These are phyloP conservation scores for Hygrophoropsis aurantiaca DNA, from an alignment of 768 basidiomycete genomes.

Conservation along the genomic window DNA sequence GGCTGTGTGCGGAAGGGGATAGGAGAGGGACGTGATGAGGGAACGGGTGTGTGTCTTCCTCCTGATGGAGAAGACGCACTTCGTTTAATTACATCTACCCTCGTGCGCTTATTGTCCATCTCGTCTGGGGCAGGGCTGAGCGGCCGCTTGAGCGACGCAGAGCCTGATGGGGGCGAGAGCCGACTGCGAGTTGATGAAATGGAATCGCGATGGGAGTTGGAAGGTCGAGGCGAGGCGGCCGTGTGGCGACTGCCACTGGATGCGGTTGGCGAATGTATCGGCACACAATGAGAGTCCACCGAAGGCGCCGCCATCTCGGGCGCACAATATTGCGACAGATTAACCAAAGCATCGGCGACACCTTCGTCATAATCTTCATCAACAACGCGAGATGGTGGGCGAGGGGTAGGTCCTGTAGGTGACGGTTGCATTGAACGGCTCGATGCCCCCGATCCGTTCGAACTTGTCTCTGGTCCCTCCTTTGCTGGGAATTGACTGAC, in stretches of 20 bases:
- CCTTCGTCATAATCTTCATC: slow-evolving; percentile 97
- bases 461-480: slow-evolving; percentile 65
- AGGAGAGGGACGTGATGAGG: slow-evolving; percentile 66
- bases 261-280: slow-evolving; percentile 53
- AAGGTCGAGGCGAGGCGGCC: slow-evolving; percentile 47
- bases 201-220: slow-evolving; percentile 59
- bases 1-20: slow-evolving; percentile 74
- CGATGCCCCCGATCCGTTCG: slow-evolving; percentile 61
- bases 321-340: slow-evolving; percentile 49
- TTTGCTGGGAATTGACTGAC: slow-evolving; percentile 34
- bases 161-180: slow-evolving; percentile 54
- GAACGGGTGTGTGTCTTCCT: slow-evolving; percentile 54
- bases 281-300: slow-evolving; percentile 27
- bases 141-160: slow-evolving; percentile 59
- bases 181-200: slow-evolving; percentile 66
- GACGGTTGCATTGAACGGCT: slow-evolving; percentile 69
- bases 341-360: slow-evolving; percentile 83
- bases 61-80: slow-evolving; percentile 49
- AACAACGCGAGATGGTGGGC: slow-evolving; percentile 64
- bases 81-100: slow-evolving; percentile 54
- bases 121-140: slow-evolving; percentile 70
- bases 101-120: slow-evolving; percentile 58
- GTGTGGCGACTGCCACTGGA: slow-evolving; percentile 56
- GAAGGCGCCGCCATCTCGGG: slow-evolving; percentile 27
- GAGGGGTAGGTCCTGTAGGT: slow-evolving; percentile 59